Evolutionary conservation across 139 green algal genomes (phyloP).

Genomic region (Closterium sp.): DNA sequence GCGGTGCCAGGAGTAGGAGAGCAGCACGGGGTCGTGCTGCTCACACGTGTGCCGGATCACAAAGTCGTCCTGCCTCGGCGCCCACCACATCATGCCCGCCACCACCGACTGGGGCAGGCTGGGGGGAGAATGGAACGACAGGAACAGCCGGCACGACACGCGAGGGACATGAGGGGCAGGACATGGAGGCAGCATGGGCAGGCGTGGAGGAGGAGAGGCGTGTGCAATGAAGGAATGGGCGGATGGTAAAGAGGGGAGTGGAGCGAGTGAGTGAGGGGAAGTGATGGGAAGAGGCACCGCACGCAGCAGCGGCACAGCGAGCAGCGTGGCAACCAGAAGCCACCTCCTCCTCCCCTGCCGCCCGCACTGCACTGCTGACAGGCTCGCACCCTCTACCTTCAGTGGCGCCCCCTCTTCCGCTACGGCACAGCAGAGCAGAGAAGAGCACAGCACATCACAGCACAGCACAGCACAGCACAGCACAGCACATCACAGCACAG

Average conservation of each 20-base stretch:
- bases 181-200: not conserved
- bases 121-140: not conserved
- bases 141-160: not conserved
- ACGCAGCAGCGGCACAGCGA: too few relatives aligned
- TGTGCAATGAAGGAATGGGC: too few relatives aligned
- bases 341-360: too few relatives aligned
- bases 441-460: too few relatives aligned
- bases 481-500: not conserved
- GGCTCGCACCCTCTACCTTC: too few relatives aligned
- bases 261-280: too few relatives aligned
- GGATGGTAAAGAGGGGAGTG: too few relatives aligned
- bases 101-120: conserved; percentile 67
- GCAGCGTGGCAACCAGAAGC: too few relatives aligned
- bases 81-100: conserved; percentile 81
- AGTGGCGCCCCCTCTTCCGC: too few relatives aligned
- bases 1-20: conserved; percentile 47
- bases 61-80: conserved; percentile 32
- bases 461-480: not conserved
- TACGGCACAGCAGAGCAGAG: not conserved
- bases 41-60: conserved; percentile 68
- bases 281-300: not conserved
- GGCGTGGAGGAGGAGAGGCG: not conserved
- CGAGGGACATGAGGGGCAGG: not conserved
- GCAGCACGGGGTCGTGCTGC: conserved; percentile 50
- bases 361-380: too few relatives aligned